Base-by-base conservation (phyloP, 371 early-diverging fungal species). In the Mucor irregularis region DNA sequence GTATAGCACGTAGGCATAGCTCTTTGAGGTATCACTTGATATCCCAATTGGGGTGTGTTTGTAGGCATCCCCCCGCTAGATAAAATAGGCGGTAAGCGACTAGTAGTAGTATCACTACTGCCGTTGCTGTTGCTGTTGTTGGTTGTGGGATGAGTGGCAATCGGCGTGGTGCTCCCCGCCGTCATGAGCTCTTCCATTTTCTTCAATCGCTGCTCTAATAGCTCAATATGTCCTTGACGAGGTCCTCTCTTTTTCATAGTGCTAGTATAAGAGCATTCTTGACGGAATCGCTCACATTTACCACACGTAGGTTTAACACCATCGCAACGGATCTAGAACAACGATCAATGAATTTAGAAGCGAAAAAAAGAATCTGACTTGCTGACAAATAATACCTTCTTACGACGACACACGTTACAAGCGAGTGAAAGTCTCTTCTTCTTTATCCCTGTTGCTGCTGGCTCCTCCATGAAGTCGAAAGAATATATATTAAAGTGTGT, bases 221-320 rank as follows among this genome's bases (percentile, higher is more conserved):
- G 64, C 16, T 86, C 86, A 25, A 85, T 85, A 43, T 85, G 82
- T 4, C 89, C 87, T 60, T 87, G 85, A 6, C 84, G 75, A 17
- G 85, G 89, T 0, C 86, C 86, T n/a, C 87, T 76, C 60, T 87
- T 87, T 52, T 80, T 84, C 37, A 76, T 78, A 34, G 68, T 73
- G 7, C 82, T 73, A 2, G 79, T 66, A 64, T 86, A 90, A 1
- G 87, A 64, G 68, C 93, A 93, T 44, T 62, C 56, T 13, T 67
- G 56, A 11, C 71, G 64, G 31, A 81, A 68, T 38, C 82, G 77
- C 13, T 64, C 39, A 69, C 93, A 93, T 60, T 89, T 87, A 17
- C 76, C 74, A 69, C 93, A 93, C 6, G 78, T 69, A 6, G 85
- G 88, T 30, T 82, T 78, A 25, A 67, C 63, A 13, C 91, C 90